Base-by-base conservation (phyloP, 78 protist species). In the Goniomonas avonlea region DNA sequence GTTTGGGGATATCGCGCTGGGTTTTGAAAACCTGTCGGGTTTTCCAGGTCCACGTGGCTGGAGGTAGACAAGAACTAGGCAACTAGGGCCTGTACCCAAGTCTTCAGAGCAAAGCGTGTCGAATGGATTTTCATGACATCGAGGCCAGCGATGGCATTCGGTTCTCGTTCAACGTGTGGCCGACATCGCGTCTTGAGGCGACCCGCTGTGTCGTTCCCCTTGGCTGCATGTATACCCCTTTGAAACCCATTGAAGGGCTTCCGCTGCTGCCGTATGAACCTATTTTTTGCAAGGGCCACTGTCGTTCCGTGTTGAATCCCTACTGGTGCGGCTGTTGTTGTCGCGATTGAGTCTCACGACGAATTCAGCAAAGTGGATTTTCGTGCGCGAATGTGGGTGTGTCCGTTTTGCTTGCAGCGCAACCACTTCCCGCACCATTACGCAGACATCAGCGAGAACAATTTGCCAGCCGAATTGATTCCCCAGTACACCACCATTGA, bases 211-310 rank as follows among this genome's bases (percentile, higher is more conserved):
- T 96, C 1, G 93, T 96, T 20, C 98, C 98, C 29, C 75, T 95
- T 8, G 96, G 92, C 32, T 75, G 91, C 50, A n/a, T 89, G 43
- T 95, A 92, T 80, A 86, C 98, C n/a, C 98, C 98, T 25, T 76
- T 96, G 47, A 88, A 87, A 48, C 65, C 53, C 74, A 82, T 79
- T n/a, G 55, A 69, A 5, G 82, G 71, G 18, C 43, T 82, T 50
- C 77, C 90, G 3, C 80, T 82, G 21, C 77, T 92, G 20, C 79
- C 82, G 21, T 94, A 92, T 81, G 95, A 93, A 73, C 98, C 98
- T 2, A 65, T 94, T 7, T 34, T 32, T 18, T 95, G 97, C 87
- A 70, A 38, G 31, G 82, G 55, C 3, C 61, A 77, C 45, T 95
- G 97, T 74, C 70, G 73, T 23, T 86, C 91, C 3, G 56, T 89